A percentile compares a stretch with the other conserved stretches of the same genome.
Conservation (phyloP, 2,329 filamentous ascomycete genomes). For the Leptosphaerulina australis region DNA sequence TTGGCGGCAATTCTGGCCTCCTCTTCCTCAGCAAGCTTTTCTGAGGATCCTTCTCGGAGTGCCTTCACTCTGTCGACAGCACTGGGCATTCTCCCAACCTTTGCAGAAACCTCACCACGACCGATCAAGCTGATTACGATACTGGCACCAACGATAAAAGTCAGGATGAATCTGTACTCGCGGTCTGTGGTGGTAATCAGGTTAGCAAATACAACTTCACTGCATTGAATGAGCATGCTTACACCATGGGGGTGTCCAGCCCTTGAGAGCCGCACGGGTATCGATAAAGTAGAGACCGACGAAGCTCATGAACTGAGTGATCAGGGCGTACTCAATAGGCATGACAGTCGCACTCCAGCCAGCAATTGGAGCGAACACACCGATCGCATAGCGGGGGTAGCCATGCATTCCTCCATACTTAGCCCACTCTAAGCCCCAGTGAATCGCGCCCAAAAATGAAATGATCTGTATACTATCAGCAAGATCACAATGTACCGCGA, state of each 20-base stretch:
- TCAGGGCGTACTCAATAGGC: constrained; percentile 83
- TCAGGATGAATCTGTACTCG: constrained; percentile 89
- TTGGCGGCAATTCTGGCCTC: constrained; percentile 30
- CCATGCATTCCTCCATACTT: constrained; percentile 70
- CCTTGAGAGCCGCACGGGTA: constrained; percentile 70
- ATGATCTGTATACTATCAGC: constrained; percentile 66
- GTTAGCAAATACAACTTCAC: constrained; percentile 32
- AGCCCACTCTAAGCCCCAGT: constrained; percentile 90
- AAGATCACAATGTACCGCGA: background rate
- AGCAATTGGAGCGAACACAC: constrained; percentile 76
- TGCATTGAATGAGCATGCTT: background rate
- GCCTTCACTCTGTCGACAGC: constrained; percentile 56
- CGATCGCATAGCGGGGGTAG: constrained; percentile 81
- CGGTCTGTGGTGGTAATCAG: constrained; percentile 58
- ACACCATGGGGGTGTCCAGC: constrained; percentile 87
- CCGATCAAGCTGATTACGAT: constrained; percentile 83
- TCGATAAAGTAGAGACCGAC: constrained; percentile 86
- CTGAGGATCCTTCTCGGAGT: constrained; percentile 50
- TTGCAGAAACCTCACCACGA: constrained; percentile 73
- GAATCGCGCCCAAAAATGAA: constrained; percentile 90
- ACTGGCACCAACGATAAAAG: constrained; percentile 82
- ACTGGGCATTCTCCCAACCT: constrained; percentile 56
- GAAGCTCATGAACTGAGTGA: constrained; percentile 84
- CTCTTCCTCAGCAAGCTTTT: constrained; percentile 42
- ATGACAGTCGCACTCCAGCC: constrained; percentile 91